These are phyloP conservation scores for Leishmania arabica DNA, from an alignment of 208 protist species.

Conservation along the genomic window DNA sequence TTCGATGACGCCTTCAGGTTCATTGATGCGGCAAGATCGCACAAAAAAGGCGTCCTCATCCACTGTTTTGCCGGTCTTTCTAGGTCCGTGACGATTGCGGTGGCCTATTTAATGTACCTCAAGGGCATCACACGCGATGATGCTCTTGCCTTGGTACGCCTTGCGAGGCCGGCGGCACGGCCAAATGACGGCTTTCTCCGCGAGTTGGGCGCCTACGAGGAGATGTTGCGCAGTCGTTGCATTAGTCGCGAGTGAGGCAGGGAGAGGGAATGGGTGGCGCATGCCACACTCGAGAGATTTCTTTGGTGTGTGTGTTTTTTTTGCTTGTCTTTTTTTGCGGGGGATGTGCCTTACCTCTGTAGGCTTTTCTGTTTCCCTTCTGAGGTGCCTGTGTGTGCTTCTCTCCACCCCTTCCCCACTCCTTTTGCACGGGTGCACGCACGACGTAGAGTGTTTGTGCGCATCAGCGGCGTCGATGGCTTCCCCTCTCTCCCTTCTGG, in stretches of 20 bases:
- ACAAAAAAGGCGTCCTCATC: conserved; percentile 74
- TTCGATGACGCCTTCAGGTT: conserved; percentile 81
- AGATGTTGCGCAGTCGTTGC: conserved; percentile 17
- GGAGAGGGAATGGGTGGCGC: not conserved
- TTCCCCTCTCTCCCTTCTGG: not conserved
- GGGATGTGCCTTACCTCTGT: not conserved
- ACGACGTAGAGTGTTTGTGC: not conserved
- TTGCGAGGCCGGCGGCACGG: conserved; percentile 66
- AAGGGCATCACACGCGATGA: conserved; percentile 62
- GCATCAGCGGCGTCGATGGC: not conserved
- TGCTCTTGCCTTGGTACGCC: conserved; percentile 61
- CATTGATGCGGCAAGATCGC: conserved; percentile 68
- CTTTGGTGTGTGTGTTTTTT: not conserved
- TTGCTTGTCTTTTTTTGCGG: not conserved
- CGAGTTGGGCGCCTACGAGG: conserved; percentile 43
- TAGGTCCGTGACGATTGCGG: conserved; percentile 80
- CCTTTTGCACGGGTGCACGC: not conserved
- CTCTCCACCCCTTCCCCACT: not conserved
- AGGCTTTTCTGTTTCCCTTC: not conserved
- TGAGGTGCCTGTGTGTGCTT: not conserved
- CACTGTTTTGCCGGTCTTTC: conserved; percentile 93
- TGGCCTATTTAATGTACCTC: conserved; percentile 86
- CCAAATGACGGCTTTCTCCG: conserved; percentile 87
- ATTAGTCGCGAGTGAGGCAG: not conserved
- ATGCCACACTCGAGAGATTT: too few relatives aligned